Conservation (phyloP, 306 rosid species). For the Senna siamea region DNA sequence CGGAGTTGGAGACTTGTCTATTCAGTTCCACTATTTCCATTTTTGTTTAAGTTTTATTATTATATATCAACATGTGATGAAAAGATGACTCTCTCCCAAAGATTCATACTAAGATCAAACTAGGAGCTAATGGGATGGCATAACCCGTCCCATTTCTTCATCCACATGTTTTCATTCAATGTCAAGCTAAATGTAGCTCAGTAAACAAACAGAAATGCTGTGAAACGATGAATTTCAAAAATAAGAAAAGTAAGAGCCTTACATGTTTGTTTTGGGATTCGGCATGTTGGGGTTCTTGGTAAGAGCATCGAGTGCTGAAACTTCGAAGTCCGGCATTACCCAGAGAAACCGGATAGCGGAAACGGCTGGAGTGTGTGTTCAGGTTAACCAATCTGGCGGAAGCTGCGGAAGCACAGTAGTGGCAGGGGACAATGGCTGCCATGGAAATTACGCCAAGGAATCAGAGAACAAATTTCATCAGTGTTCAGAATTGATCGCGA, state of each 20-base stretch:
- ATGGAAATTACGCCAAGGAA: conserved; percentile 39
- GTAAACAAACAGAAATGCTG: neutral
- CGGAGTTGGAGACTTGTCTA: neutral
- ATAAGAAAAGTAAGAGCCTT: conserved; percentile 25
- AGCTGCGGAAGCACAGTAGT: conserved; percentile 49
- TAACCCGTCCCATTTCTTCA: neutral
- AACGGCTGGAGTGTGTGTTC: conserved; percentile 42
- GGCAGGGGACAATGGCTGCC: conserved; percentile 73
- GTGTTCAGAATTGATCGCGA: neutral
- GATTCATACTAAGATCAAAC: conserved; percentile 24
- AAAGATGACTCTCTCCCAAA: too few species aligned
- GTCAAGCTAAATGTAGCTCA: neutral
- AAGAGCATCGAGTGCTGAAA: conserved; percentile 58
- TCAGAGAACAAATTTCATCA: conserved; percentile 39
- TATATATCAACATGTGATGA: too few species aligned
- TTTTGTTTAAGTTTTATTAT: too few species aligned
- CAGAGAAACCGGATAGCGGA: conserved; percentile 47
- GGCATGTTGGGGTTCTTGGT: conserved; percentile 53
- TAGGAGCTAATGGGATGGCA: conserved; percentile 15
- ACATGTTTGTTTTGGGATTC: conserved; percentile 54
- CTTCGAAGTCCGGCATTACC: conserved; percentile 37
- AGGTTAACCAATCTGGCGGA: conserved; percentile 48
- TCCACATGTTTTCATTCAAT: neutral
- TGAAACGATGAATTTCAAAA: conserved; percentile 17
- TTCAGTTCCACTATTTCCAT: too few species aligned